Conservation (phyloP, 75 land plant species). For the Picea sitchensis region DNA sequence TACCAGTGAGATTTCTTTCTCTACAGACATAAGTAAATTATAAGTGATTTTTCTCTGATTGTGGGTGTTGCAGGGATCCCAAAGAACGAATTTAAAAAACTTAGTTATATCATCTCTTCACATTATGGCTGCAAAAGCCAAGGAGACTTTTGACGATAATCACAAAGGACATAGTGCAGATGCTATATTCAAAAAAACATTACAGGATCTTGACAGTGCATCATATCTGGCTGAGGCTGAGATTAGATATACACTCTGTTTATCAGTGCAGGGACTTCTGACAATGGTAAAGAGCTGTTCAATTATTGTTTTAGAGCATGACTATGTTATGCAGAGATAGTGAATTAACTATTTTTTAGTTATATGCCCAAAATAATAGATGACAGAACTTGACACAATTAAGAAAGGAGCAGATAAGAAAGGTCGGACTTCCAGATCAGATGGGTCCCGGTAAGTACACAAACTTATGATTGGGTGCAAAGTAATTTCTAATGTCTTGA, state of each 20-base stretch:
- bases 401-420: slow-evolving; percentile 40
- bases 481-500: neutral
- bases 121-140: slow-evolving; percentile 3
- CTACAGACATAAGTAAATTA: neutral
- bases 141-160: neutral
- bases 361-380: slow-evolving; percentile 16
- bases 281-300: slow-evolving; percentile 26
- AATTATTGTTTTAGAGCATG: neutral
- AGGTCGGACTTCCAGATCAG: slow-evolving; percentile 38
- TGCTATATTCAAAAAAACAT: neutral
- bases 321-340: neutral
- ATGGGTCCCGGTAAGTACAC: slow-evolving; percentile 40
- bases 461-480: neutral
- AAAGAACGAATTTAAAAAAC: slow-evolving; percentile 40
- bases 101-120: slow-evolving; percentile 37
- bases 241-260: slow-evolving; percentile 17
- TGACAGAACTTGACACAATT: slow-evolving; percentile 51
- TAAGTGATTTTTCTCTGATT: neutral
- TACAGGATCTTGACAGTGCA: slow-evolving; percentile 13
- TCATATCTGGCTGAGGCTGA: slow-evolving; percentile 27
- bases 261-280: slow-evolving; percentile 28
- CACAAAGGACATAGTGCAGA: neutral
- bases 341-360: neutral
- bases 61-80: slow-evolving; percentile 35
- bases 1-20: neutral